Base-by-base conservation (phyloP, 805 yeast genomes). In the Yarrowia osloensis region DNA sequence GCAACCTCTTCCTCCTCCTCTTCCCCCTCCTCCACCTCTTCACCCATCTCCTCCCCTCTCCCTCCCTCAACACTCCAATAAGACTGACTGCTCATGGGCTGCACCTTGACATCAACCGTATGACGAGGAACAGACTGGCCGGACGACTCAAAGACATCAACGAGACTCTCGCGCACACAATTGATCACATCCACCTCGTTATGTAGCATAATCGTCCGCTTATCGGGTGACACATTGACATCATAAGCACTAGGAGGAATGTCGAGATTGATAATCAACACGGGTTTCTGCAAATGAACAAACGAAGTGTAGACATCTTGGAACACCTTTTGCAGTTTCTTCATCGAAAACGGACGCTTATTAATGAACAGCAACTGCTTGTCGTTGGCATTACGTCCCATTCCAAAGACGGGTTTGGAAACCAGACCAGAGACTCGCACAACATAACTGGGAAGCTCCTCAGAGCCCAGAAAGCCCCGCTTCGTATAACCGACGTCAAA, bases 151-250 rank as follows among this genome's bases (percentile, higher is more conserved):
- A 84, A 90, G 67, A 83, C 81, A 0, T 75, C 74, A 0, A 73
- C 71, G 19, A 93, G 71, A n/a, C 79, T 75, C n/a, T 80, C 83
- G 65, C 85, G 80, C 5, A 94, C 70, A 1, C 77, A 77, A 37
- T 87, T 89, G 4, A 89, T 70, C 1, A 93, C 74, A n/a, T 78
- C 74, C 3, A 76, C 74, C 75, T 93, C 98, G 69, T 86, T 81
- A 68, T 88, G 91, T 1, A 92, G 74, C 72, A 90, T 74, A 1
- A 93, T 81, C 2, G 86, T 84, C 65, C 94, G 80, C 74, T 95
- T 95, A 75, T 95, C 98, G 0, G 99, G 98, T 0, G 97, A 88
- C 0, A 95, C 89, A 76, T 95, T 95, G 21, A 95, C 81, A 77
- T 95, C 99, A n/a, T 75, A 75, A 21, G 62, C 57, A 11, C 59